A percentile compares a stretch with the other conserved stretches of the same genome.
Evolutionary conservation across 345 rosid species (phyloP).

Genomic region (Diplotaxis tenuifolia): DNA sequence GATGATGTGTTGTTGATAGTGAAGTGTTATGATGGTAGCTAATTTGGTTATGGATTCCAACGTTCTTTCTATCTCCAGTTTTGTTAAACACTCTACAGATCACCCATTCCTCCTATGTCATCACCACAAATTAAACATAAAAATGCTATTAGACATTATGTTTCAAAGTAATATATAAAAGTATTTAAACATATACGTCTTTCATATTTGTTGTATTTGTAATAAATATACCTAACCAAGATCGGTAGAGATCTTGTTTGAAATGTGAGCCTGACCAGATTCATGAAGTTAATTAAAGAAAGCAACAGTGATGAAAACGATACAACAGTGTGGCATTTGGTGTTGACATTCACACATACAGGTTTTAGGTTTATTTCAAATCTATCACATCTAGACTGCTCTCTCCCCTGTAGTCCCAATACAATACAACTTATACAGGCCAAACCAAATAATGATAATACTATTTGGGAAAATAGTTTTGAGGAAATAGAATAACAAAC

Average conservation of each 20-base stretch:
- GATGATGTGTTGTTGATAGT: slow-evolving; percentile 27
- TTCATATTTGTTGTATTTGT: neutral
- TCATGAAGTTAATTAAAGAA: neutral
- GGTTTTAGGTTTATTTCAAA: slow-evolving; percentile 40
- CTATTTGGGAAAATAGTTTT: neutral
- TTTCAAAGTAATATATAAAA: neutral
- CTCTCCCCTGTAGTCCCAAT: slow-evolving; percentile 13
- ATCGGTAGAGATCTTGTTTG: slow-evolving; percentile 19
- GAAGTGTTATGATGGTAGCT: slow-evolving; percentile 26
- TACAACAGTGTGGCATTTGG: slow-evolving; percentile 31
- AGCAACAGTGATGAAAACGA: slow-evolving; percentile 36
- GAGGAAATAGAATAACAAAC: neutral
- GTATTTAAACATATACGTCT: neutral
- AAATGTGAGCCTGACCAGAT: slow-evolving; percentile 29
- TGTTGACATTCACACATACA: slow-evolving; percentile 35
- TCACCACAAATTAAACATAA: neutral
- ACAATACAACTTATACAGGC: slow-evolving; percentile 7
- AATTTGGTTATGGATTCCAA: slow-evolving; percentile 41
- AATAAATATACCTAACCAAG: slow-evolving; percentile 3
- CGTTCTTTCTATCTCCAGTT: slow-evolving; percentile 60
- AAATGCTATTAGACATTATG: neutral
- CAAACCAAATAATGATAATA: slow-evolving; percentile 22
- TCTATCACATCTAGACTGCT: slow-evolving; percentile 48
- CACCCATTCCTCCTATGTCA: slow-evolving; percentile 91
- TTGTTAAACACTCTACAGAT: slow-evolving; percentile 88